Evolutionary conservation across 2,329 filamentous ascomycete species (phyloP), one percentile per base, ranked within the genome.

Genomic region (Colletotrichum sp.): DNA sequence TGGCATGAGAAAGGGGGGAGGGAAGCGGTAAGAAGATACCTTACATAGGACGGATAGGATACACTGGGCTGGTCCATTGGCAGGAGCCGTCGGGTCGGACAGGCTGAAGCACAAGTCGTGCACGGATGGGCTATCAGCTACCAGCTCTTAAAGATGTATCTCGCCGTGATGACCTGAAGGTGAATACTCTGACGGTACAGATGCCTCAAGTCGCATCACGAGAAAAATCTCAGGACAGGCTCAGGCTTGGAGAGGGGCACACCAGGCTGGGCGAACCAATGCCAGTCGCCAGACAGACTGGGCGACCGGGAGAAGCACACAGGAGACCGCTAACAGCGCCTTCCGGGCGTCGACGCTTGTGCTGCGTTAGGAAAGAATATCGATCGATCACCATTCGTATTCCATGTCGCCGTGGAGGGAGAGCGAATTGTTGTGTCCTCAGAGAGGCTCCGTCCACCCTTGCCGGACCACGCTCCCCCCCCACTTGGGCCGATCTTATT

Each of bases 361-460:
- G 64, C 72, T 73, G 59, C 44, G 73, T 76, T 76, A 32, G 73
- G 73, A 69, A 73, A 73, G n/a, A 76, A 59, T 10, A 49, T 69
- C 32, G 73, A 73, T 63, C 63, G 73, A 76, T 76, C 73, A 73
- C 73, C 73, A 69, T 76, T 76, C 73, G 70, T 76, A 76, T 73
- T 69, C 59, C 70, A 69, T 36, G 63, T 57, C 73, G 44, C 44
- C 63, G 44, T 34, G 57, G 64, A 59, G 32, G 59, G 68, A 32
- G 30, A 66, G 52, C 62, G 69, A 72, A 64, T 73, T 76, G 73
- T 59, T 64, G n/a, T 73, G 44, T 59, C 32, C 57, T 30, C 32
- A 16, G 30, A 32, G 57, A 57, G 63, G 55, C 73, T 63, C 36
- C 64, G 64, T 26, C 63, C 34, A 39, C 70, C 71, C 73, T 44